A percentile compares a stretch with the other conserved stretches of the same genome.
Evolutionary conservation across 768 basidiomycete genomes (phyloP).

Genomic region (Lentinus tigrinus): DNA sequence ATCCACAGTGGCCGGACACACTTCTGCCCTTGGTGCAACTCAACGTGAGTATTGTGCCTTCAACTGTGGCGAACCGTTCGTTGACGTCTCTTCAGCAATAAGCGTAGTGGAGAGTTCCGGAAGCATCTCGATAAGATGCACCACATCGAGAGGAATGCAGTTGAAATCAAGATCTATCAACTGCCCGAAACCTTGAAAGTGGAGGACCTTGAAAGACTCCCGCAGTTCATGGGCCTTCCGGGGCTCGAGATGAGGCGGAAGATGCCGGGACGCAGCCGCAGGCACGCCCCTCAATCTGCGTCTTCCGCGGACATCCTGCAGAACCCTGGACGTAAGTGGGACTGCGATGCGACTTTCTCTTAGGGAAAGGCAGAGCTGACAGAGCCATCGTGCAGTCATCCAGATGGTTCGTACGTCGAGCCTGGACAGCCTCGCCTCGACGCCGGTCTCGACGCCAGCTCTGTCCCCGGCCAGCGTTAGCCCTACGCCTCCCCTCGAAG

Average conservation of each 20-base stretch:
- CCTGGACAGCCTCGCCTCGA: not conserved
- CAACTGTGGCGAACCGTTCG: too few relatives aligned
- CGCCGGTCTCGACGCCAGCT: not conserved
- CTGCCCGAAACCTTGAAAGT: not conserved
- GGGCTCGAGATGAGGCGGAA: not conserved
- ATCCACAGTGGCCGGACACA: slow-evolving; percentile 1
- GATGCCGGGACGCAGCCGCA: not conserved
- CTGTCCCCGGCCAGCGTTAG: not conserved
- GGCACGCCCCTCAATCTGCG: not conserved
- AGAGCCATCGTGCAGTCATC: not conserved
- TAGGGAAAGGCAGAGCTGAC: too few relatives aligned
- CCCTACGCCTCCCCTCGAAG: too few relatives aligned
- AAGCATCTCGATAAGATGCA: slow-evolving; percentile 40
- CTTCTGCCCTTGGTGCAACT: slow-evolving; percentile 36
- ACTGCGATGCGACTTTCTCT: too few relatives aligned
- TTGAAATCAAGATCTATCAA: not conserved
- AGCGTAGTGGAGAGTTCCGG: slow-evolving; percentile 58
- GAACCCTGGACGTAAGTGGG: not conserved
- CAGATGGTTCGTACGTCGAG: not conserved
- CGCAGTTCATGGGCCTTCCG: not conserved
- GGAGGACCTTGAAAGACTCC: not conserved
- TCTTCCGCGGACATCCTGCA: not conserved
- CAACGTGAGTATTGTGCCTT: not conserved
- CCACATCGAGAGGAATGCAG: not conserved
- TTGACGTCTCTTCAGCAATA: slow-evolving; percentile 46